These are phyloP conservation scores for Populus hybrid DNA, from an alignment of 441 rosid genomes.

Conservation along the genomic window DNA sequence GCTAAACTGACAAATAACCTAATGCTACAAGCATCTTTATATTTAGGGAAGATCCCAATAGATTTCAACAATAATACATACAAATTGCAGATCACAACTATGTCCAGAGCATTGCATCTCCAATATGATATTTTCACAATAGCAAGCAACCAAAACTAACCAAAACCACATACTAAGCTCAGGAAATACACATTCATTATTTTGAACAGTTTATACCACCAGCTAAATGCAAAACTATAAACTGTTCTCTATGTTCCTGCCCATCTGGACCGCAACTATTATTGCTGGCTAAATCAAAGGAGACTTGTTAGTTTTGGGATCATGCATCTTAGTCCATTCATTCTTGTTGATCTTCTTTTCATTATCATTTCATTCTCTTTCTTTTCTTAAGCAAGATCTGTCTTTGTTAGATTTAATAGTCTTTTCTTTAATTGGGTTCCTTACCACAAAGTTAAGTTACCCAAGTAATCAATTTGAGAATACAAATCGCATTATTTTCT, in stretches of 20 bases:
- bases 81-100: not conserved
- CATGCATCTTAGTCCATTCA: too few relatives aligned
- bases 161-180: not conserved
- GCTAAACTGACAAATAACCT: not conserved
- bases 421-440: too few relatives aligned
- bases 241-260: not conserved
- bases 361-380: too few relatives aligned
- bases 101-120: too few relatives aligned
- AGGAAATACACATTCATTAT: not conserved
- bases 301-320: too few relatives aligned
- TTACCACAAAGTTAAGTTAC: too few relatives aligned
- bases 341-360: too few relatives aligned
- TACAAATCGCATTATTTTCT: too few relatives aligned
- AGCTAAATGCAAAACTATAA: not conserved
- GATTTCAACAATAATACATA: not conserved
- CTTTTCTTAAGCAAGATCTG: too few relatives aligned
- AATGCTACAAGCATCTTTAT: not conserved
- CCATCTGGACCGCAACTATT: not conserved
- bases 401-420: too few relatives aligned
- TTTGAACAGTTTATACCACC: not conserved
- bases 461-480: too few relatives aligned
- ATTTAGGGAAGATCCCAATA: not conserved
- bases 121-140: not conserved
- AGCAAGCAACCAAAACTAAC: not conserved
- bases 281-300: not conserved